phyloP scores from a whole-genome alignment of 345 rosid genomes.

The Euphorbia peplus region DNA sequence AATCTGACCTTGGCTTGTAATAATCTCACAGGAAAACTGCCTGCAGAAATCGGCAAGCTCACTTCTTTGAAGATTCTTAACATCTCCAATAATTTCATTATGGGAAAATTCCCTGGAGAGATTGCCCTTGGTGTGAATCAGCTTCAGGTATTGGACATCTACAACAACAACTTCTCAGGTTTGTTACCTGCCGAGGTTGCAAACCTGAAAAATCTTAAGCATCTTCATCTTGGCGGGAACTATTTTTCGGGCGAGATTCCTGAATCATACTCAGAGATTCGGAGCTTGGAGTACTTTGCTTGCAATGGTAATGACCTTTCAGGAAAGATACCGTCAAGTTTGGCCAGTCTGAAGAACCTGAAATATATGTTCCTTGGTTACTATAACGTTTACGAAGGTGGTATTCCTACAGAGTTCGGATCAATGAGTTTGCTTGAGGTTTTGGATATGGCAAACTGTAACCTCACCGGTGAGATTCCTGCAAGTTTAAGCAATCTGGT shows the following conservation, averaged over 20 bases:
- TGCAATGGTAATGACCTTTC: conserved; percentile 52
- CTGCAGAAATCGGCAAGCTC: conserved; percentile 54
- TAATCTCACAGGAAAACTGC: conserved; percentile 58
- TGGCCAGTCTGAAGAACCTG: conserved; percentile 54
- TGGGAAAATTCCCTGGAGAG: conserved; percentile 53
- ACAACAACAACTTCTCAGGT: conserved; percentile 66
- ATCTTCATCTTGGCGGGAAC: conserved; percentile 65
- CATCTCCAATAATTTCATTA: conserved; percentile 53
- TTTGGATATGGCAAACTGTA: conserved; percentile 66
- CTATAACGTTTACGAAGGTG: conserved; percentile 51
- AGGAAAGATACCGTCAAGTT: conserved; percentile 51
- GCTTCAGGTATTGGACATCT: conserved; percentile 59
- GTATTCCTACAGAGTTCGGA: conserved; percentile 72
- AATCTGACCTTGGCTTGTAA: conserved; percentile 51
- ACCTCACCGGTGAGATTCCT: conserved; percentile 74
- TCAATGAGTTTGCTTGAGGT: conserved; percentile 39
- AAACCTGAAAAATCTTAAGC: conserved; percentile 46
- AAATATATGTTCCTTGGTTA: conserved; percentile 54
- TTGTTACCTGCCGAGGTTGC: conserved; percentile 49
- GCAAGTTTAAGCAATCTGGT: conserved; percentile 48
- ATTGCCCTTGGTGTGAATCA: conserved; percentile 43
- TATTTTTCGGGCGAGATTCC: conserved; percentile 71
- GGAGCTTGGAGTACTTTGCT: conserved; percentile 62
- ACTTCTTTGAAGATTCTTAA: conserved; percentile 55
- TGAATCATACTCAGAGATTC: conserved; percentile 55